Percentiles rank a stretch among this genome's conserved stretches.
Evolutionary conservation across 331 rosid genomes (phyloP).

Genomic region (Malus hybrid): DNA sequence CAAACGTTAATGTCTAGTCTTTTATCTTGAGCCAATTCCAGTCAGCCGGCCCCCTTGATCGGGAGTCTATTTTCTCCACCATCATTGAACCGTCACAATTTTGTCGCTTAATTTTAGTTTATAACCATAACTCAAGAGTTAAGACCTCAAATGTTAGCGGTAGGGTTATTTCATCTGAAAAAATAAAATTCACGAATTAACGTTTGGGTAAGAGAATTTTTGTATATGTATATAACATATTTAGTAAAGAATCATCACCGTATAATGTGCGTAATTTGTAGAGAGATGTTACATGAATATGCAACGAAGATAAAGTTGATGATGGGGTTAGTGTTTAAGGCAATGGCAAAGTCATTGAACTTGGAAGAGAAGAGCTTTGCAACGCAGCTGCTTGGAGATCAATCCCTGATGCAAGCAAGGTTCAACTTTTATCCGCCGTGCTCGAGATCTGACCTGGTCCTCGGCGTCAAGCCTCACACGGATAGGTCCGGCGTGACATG

Average conservation of each 20-base stretch:
- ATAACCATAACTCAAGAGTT: no score
- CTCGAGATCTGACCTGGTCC: slow-evolving; percentile 35
- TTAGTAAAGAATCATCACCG: neutral
- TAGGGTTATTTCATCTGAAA: no score
- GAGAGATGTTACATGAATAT: slow-evolving; percentile 42
- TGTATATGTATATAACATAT: no score
- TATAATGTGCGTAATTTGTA: neutral
- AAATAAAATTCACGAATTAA: no score
- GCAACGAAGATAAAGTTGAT: slow-evolving; percentile 25
- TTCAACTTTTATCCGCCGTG: slow-evolving; percentile 62
- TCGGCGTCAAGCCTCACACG: slow-evolving; percentile 51
- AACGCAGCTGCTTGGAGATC: slow-evolving; percentile 42
- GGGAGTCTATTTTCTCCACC: no score
- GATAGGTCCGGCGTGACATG: slow-evolving; percentile 52
- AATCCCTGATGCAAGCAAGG: slow-evolving; percentile 22
- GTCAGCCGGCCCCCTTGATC: no score
- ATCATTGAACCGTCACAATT: no score
- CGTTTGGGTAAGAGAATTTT: no score
- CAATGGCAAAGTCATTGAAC: slow-evolving; percentile 52
- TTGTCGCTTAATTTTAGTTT: no score
- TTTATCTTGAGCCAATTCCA: no score
- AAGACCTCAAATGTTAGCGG: no score
- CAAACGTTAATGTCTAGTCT: no score
- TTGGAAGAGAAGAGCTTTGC: slow-evolving; percentile 45
- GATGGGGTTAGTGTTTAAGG: slow-evolving; percentile 32